phyloP scores from a whole-genome alignment of 2,329 filamentous ascomycete genomes.

The Scedosporium boydii region DNA sequence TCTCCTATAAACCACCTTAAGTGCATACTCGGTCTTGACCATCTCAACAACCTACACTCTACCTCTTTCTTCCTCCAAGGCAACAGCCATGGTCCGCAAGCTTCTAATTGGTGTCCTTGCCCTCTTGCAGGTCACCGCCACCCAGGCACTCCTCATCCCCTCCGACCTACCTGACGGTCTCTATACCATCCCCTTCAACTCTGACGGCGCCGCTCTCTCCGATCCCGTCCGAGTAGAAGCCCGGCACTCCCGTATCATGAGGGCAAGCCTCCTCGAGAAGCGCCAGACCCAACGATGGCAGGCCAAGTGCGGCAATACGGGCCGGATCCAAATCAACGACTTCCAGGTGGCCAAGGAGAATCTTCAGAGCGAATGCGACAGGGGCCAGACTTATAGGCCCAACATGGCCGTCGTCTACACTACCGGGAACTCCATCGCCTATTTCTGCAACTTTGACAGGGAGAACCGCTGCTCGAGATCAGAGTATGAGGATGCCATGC shows the following conservation, averaged over 20 bases:
- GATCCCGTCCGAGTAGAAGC: neutral
- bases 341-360: constrained; percentile 8
- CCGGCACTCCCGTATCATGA: neutral
- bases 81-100: neutral
- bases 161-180: constrained; percentile 1
- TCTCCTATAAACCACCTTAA: too few species aligned
- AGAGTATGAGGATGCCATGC: constrained; percentile 8
- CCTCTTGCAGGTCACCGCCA: neutral
- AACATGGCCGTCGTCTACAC: constrained; percentile 9
- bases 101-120: neutral
- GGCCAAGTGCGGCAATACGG: constrained; percentile 5
- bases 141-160: neutral
- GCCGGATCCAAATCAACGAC: constrained; percentile 8
- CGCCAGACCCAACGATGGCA: neutral
- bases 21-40: neutral
- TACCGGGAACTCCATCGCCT: constrained; percentile 7
- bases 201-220: neutral
- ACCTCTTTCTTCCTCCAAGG: neutral
- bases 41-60: neutral
- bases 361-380: constrained; percentile 9
- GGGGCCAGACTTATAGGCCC: constrained; percentile 1
- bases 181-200: constrained; percentile 2
- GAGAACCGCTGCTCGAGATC: constrained; percentile 8
- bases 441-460: constrained; percentile 10
- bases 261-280: neutral